Evolutionary conservation across 352 stramenopile genomes (phyloP).

Genomic region (Pythium myriotylum): DNA sequence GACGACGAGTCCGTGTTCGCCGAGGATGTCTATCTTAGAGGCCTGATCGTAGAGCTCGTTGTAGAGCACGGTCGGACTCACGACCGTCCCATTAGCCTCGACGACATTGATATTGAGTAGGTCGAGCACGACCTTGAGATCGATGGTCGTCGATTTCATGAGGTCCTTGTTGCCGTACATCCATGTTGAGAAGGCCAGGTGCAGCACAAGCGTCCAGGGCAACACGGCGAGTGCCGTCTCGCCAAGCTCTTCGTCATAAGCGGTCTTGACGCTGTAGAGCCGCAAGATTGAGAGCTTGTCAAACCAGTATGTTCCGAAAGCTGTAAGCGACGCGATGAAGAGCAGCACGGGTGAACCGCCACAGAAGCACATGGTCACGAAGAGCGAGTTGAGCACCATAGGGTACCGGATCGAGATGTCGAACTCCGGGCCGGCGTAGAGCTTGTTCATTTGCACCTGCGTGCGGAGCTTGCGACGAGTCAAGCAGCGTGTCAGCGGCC

Average conservation of each 20-base stretch:
- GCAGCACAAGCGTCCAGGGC: slow-evolving; percentile 70
- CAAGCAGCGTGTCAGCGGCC: slow-evolving; percentile 47
- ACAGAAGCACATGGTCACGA: slow-evolving; percentile 84
- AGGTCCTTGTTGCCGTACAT: slow-evolving; percentile 82
- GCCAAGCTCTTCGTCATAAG: slow-evolving; percentile 80
- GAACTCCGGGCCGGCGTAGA: slow-evolving; percentile 75
- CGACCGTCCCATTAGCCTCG: slow-evolving; percentile 26
- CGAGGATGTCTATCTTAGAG: slow-evolving; percentile 49
- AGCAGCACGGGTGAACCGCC: slow-evolving; percentile 79
- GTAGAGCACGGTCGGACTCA: slow-evolving; percentile 40
- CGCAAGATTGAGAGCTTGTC: slow-evolving; percentile 82
- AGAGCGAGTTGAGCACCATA: slow-evolving; percentile 83
- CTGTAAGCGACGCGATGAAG: slow-evolving; percentile 70
- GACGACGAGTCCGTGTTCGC: slow-evolving; percentile 58
- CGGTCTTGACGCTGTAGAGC: slow-evolving; percentile 79
- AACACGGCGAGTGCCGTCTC: slow-evolving; percentile 55
- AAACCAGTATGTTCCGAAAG: slow-evolving; percentile 70
- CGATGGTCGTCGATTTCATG: slow-evolving; percentile 55
- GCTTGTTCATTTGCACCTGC: slow-evolving; percentile 74
- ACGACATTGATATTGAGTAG: slow-evolving; percentile 44
- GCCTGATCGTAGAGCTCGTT: slow-evolving; percentile 43
- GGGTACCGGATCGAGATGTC: slow-evolving; percentile 82
- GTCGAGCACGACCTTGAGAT: slow-evolving; percentile 41
- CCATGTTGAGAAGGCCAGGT: slow-evolving; percentile 79
- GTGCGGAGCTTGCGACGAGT: slow-evolving; percentile 51